phyloP scores from a whole-genome alignment of 805 yeast genomes.

The Myxozyma nipponensis region DNA sequence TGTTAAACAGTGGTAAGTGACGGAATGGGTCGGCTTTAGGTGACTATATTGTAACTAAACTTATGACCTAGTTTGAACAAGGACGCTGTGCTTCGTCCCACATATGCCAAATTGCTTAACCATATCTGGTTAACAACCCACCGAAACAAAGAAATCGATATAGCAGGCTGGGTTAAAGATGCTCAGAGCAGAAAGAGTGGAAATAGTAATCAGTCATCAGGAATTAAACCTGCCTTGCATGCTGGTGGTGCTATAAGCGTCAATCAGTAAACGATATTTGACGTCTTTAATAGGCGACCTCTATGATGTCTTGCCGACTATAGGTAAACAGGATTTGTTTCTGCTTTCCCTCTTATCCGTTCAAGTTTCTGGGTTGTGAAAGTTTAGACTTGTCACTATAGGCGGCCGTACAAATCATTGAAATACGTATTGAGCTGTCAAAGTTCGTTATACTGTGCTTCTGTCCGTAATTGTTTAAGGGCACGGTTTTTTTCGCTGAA shows the following conservation, averaged over 20 bases:
- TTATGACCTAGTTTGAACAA: conserved; percentile 54
- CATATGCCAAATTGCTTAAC: conserved; percentile 65
- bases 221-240: conserved; percentile 20
- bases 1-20: conserved; percentile 49
- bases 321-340: neutral
- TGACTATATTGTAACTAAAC: neutral
- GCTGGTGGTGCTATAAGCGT: conserved; percentile 14
- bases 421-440: too few relatives aligned
- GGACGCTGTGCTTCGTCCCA: conserved; percentile 75
- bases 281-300: neutral
- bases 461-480: too few relatives aligned
- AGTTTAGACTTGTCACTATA: too few relatives aligned
- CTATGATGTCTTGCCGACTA: neutral
- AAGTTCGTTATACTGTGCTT: too few relatives aligned
- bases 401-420: too few relatives aligned
- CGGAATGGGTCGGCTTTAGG: neutral
- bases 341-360: too few relatives aligned
- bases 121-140: conserved; percentile 79
- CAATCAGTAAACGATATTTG: neutral
- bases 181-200: conserved; percentile 3
- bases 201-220: neutral
- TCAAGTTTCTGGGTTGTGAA: too few relatives aligned
- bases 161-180: conserved; percentile 39
- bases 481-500: too few relatives aligned
- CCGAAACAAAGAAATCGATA: conserved; percentile 42